phyloP scores from a whole-genome alignment of 2,329 filamentous ascomycete genomes.

The Curvularia eragrostidis region DNA sequence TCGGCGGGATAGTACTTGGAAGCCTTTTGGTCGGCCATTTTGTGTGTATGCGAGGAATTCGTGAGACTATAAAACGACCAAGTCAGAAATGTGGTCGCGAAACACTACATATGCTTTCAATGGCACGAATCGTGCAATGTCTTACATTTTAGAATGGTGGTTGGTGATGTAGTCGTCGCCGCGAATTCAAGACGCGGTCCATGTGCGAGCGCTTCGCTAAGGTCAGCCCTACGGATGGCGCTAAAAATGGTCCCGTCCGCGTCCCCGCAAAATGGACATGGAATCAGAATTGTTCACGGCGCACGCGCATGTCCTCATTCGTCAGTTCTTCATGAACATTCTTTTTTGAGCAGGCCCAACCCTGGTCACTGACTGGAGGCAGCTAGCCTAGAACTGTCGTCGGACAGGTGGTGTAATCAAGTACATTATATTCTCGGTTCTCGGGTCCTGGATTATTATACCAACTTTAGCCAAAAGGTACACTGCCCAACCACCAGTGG shows the following conservation, averaged over 20 bases:
- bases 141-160: background rate
- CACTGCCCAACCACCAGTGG: slow-evolving; percentile 17
- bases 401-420: background rate
- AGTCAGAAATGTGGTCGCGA: background rate
- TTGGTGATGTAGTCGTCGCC: slow-evolving; percentile 17
- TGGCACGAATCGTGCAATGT: background rate
- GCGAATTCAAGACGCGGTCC: slow-evolving; percentile 23
- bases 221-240: slow-evolving; percentile 22
- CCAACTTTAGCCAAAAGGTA: slow-evolving; percentile 9
- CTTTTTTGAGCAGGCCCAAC: background rate
- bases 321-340: background rate
- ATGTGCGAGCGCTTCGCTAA: slow-evolving; percentile 34
- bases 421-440: background rate
- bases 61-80: slow-evolving; percentile 1
- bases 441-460: background rate
- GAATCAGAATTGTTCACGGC: slow-evolving; percentile 5
- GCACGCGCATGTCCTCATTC: background rate
- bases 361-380: background rate
- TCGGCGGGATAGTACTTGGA: slow-evolving; percentile 98
- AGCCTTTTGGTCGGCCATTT: slow-evolving; percentile 71
- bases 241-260: slow-evolving; percentile 13
- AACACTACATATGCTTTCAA: background rate
- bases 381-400: background rate
- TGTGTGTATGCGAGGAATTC: background rate
- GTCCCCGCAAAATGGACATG: slow-evolving; percentile 14